These are phyloP conservation scores for Priceomyces medius DNA, from an alignment of 805 yeast genomes.

Conservation along the genomic window DNA sequence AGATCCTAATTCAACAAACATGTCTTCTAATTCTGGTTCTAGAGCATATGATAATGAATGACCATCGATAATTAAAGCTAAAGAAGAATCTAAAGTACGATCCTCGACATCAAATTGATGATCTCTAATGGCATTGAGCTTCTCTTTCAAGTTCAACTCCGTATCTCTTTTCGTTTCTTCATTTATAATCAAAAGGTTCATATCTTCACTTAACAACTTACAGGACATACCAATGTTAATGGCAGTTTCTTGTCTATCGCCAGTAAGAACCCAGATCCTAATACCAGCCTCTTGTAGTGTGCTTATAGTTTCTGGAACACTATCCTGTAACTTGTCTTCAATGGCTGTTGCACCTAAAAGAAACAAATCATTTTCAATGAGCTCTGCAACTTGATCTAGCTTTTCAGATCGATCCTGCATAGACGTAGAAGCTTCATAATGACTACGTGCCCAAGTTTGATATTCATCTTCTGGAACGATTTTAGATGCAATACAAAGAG, in stretches of 20 bases:
- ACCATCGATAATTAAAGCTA: conserved; percentile 94
- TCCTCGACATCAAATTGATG: conserved; percentile 68
- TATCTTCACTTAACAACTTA: conserved; percentile 88
- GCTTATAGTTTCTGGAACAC: conserved; percentile 96
- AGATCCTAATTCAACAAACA: conserved; percentile 75
- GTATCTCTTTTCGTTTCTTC: conserved; percentile 85
- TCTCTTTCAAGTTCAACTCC: conserved; percentile 64
- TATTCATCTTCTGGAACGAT: conserved; percentile 80
- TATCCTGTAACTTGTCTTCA: conserved; percentile 96
- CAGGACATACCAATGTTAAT: conserved; percentile 98
- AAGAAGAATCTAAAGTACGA: conserved; percentile 53
- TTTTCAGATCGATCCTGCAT: conserved; percentile 70
- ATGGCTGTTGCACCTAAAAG: conserved; percentile 96
- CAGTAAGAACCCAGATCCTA: conserved; percentile 96
- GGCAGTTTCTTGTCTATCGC: conserved; percentile 98
- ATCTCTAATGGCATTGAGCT: conserved; percentile 69
- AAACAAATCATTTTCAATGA: conserved; percentile 76
- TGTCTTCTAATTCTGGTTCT: conserved; percentile 74
- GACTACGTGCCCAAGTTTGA: conserved; percentile 59
- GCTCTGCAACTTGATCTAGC: conserved; percentile 85
- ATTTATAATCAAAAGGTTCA: conserved; percentile 87
- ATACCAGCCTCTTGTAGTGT: conserved; percentile 96
- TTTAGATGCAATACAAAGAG: conserved; percentile 87
- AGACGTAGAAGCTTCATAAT: conserved; percentile 80
- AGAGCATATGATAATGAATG: conserved; percentile 84